phyloP scores from a whole-genome alignment of 108 stramenopile species.

The Fragilariopsis cylindrus region DNA sequence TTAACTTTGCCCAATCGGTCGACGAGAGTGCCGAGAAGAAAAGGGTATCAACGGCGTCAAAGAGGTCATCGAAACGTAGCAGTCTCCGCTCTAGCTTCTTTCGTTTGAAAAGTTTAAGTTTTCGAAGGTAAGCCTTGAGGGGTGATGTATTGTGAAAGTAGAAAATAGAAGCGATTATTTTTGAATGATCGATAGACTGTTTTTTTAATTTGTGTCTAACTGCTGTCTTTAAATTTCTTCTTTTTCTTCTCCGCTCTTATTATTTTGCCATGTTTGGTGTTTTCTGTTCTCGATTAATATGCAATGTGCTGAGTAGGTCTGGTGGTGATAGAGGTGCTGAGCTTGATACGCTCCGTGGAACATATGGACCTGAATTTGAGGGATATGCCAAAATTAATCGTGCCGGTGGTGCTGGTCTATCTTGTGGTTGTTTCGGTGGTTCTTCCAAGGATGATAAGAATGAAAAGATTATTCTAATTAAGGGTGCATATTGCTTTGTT shows the following conservation, averaged over 20 bases:
- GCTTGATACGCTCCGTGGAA: conserved; percentile 71
- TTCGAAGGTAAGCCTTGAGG: conserved; percentile 24
- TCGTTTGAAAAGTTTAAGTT: conserved; percentile 22
- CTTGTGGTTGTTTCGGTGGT: conserved; percentile 47
- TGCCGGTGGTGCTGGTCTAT: conserved; percentile 33
- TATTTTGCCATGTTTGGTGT: not conserved
- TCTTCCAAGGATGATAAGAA: conserved; percentile 20
- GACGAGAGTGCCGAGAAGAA: no score
- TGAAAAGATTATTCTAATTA: conserved; percentile 66
- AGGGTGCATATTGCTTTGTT: conserved; percentile 83
- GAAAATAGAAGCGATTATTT: no score
- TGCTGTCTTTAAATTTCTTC: not conserved
- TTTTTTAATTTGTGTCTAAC: not conserved
- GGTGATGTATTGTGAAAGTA: not conserved
- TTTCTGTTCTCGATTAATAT: conserved; percentile 1
- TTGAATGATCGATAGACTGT: no score
- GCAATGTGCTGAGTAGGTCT: conserved; percentile 38
- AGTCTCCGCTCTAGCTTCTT: conserved; percentile 36
- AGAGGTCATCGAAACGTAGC: not conserved
- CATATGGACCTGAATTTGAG: conserved; percentile 80
- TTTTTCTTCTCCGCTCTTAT: not conserved
- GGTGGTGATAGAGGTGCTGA: conserved; percentile 65
- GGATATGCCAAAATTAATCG: conserved; percentile 64
- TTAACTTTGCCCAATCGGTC: no score
- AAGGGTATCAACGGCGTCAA: no score